Evolutionary conservation across 1,284 basidiomycete species (phyloP), one percentile per base, ranked within the genome.

Genomic region (Albatrellus sp.): DNA sequence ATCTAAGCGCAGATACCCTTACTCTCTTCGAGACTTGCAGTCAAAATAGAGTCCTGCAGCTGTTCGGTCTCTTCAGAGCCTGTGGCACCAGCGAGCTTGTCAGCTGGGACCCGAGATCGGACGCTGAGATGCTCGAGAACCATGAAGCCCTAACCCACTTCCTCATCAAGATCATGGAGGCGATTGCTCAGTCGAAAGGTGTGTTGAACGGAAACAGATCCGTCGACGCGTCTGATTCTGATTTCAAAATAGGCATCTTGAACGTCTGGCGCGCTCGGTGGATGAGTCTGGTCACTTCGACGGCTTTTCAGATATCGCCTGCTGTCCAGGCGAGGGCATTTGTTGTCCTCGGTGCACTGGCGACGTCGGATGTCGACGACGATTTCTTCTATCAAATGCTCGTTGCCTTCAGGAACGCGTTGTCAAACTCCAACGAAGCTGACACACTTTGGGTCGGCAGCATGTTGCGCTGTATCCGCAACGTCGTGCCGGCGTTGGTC

Each of bases 181-280:
- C 77, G 6, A 74, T 79, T 5, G 71, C 88, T 0, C 78, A 77
- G 13, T 75, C 77, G 11, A 72, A 67, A 57, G 88, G 89, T 89
- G 49, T 48, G 71, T 57, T n/a, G 10, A 1, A 24, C 24, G 24
- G 24, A 24, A 24, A 7, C 7, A 3, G 19, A 19, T 13, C 17
- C 24, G 19, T 47, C 40, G 53, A 53, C 31, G 5, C 37, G 34
- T 28, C 14, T 36, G 16, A 40, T 40, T 17, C 43, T 37, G 39
- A 16, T 11, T 16, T 46, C n/a, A n/a, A 20, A 42, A 5, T 43
- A 90, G 92, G 90, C 43, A 68, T 91, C 9, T 68, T 89, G 35
- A 97, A 97, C 57, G 78, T 87, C 12, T 97, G 93, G 92, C 76
- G 87, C 47, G 89, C 91, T 20, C 73, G 92, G 34, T 91, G 92